Conservation (phyloP, 192 early-diverging fungal genomes). For the Oehlia diaphana region DNA sequence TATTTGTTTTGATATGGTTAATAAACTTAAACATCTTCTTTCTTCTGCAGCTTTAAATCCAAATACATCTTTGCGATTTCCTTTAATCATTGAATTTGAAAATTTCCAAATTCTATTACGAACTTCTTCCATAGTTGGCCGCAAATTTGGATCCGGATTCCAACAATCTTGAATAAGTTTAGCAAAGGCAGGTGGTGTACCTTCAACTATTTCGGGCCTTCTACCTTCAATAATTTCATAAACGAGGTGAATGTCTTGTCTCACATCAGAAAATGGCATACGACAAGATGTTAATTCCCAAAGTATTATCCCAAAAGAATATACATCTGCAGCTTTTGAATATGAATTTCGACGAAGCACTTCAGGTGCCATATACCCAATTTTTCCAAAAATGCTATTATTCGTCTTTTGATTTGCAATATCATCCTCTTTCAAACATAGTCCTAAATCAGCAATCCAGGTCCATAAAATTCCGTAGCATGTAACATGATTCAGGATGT, state of each 20-base stretch:
- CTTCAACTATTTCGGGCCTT: slow-evolving; percentile 34
- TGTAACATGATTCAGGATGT: not conserved
- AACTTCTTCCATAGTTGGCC: slow-evolving; percentile 22
- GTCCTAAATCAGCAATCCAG: not conserved
- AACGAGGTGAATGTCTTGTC: not conserved
- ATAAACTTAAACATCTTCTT: not conserved
- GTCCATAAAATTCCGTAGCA: not conserved
- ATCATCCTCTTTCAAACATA: not conserved
- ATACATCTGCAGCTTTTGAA: not conserved
- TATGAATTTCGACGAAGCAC: not conserved
- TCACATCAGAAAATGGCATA: not conserved
- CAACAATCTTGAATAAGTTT: slow-evolving; percentile 40
- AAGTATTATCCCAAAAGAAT: slow-evolving; percentile 23
- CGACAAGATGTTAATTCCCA: not conserved
- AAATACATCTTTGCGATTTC: not conserved
- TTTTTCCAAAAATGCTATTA: not conserved
- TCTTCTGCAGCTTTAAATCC: not conserved
- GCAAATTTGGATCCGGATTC: slow-evolving; percentile 35
- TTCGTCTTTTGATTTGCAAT: not conserved
- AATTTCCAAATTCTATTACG: not conserved
- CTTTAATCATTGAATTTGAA: no score
- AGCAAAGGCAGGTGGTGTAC: slow-evolving; percentile 37
- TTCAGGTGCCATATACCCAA: slow-evolving; percentile 17
- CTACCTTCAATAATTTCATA: slow-evolving; percentile 32
- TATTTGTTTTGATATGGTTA: not conserved